Evolutionary conservation across 208 protist species (phyloP).

Genomic region (Leishmania martiniquensis): DNA sequence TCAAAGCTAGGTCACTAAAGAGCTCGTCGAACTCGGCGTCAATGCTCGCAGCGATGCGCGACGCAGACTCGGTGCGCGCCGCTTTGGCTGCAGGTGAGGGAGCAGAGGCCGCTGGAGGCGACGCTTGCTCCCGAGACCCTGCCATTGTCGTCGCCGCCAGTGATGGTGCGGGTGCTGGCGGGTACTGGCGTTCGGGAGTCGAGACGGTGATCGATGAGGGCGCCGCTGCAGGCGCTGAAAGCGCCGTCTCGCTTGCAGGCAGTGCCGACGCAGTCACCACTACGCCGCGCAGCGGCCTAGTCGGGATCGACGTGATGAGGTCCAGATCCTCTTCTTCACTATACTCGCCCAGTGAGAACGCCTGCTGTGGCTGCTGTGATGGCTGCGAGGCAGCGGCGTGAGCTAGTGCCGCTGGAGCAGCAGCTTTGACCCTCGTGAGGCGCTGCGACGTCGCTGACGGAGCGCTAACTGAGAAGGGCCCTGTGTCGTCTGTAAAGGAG

Average conservation of each 20-base stretch:
- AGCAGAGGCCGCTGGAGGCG: not conserved
- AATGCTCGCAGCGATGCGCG: constrained; percentile 37
- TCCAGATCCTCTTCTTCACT: constrained; percentile 74
- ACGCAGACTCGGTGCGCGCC: constrained; percentile 14
- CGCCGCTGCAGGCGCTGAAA: not conserved
- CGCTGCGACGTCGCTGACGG: not conserved
- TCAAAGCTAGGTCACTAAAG: constrained; percentile 41
- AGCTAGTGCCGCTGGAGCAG: constrained; percentile 1
- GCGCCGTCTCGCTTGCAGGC: not conserved
- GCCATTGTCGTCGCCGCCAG: too few relatives aligned
- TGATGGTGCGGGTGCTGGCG: too few relatives aligned
- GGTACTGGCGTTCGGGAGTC: not conserved
- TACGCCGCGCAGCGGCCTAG: constrained; percentile 10
- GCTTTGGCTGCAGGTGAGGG: not conserved
- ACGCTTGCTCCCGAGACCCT: too few relatives aligned
- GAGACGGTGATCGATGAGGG: not conserved
- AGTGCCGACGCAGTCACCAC: constrained; percentile 11
- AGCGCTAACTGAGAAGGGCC: not conserved
- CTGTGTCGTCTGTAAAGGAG: not conserved
- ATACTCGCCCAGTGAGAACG: constrained; percentile 56
- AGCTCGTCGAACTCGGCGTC: constrained; percentile 80
- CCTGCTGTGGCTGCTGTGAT: constrained; percentile 13
- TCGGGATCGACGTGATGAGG: constrained; percentile 66
- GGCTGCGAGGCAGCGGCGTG: not conserved
- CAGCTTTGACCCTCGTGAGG: constrained; percentile 45